Conservation (phyloP, 306 rosid species). For the Vigna reflexopilosa region DNA sequence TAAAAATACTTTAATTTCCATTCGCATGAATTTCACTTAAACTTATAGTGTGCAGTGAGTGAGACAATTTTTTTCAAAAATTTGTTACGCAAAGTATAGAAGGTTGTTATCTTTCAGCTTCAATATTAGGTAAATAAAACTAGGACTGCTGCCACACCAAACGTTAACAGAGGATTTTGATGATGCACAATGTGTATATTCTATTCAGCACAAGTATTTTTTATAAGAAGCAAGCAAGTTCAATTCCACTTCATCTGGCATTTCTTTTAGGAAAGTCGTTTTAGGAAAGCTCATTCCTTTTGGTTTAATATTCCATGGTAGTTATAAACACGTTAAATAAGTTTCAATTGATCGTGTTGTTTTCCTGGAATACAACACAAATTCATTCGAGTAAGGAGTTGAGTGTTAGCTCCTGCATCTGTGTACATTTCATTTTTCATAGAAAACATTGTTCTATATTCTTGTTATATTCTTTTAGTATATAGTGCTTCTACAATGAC, state of each 20-base stretch:
- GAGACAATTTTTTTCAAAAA: neutral
- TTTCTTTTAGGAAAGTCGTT: neutral
- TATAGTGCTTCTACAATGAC: slow-evolving; percentile 36
- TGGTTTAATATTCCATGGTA: slow-evolving; percentile 28
- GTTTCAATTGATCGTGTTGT: neutral
- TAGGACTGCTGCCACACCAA: neutral
- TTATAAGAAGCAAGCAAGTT: slow-evolving; percentile 5
- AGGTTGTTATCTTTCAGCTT: slow-evolving; percentile 21
- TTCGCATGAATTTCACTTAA: neutral
- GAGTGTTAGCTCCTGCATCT: slow-evolving; percentile 17
- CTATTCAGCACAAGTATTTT: slow-evolving; percentile 10
- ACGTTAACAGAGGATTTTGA: slow-evolving; percentile 8
- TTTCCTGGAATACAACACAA: slow-evolving; percentile 26
- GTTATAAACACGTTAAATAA: neutral
- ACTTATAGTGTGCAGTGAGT: neutral
- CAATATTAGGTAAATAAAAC: neutral
- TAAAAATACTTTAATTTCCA: neutral
- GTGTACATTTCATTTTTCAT: slow-evolving; percentile 10
- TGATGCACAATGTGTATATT: slow-evolving; percentile 27
- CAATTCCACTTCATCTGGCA: neutral
- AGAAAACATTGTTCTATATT: slow-evolving; percentile 27
- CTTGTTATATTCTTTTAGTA: slow-evolving; percentile 10
- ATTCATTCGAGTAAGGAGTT: slow-evolving; percentile 17
- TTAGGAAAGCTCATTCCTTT: slow-evolving; percentile 18
- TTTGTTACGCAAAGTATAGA: neutral